phyloP scores from a whole-genome alignment of 768 basidiomycete genomes.

The Termitomyces sp. region DNA sequence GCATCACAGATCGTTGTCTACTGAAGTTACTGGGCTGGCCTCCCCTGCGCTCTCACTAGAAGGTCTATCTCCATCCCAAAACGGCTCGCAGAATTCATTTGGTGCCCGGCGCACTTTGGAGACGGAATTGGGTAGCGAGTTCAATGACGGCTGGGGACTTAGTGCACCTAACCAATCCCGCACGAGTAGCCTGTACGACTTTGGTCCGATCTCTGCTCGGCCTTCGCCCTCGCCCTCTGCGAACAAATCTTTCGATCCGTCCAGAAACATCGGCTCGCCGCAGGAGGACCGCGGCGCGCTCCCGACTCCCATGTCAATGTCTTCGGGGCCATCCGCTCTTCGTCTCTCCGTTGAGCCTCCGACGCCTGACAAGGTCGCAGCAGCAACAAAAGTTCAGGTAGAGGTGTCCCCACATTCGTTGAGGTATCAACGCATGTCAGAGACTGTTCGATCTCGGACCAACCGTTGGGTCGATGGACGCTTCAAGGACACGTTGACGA shows the following conservation, averaged over 20 bases:
- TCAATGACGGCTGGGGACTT: conserved; percentile 37
- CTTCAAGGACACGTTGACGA: conserved; percentile 27
- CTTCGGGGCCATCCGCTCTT: conserved; percentile 15
- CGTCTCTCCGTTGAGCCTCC: conserved; percentile 38
- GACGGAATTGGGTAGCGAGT: conserved; percentile 53
- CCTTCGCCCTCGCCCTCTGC: conserved; percentile 23
- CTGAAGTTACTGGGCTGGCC: conserved; percentile 21
- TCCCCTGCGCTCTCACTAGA: conserved; percentile 31
- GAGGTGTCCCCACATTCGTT: conserved; percentile 19
- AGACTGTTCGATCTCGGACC: conserved; percentile 55
- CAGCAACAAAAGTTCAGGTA: conserved; percentile 3
- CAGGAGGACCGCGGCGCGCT: conserved; percentile 8
- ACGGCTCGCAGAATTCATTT: conserved; percentile 7
- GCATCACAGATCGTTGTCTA: conserved; percentile 24
- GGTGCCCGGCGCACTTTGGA: conserved; percentile 35
- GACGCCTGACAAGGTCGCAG: conserved; percentile 26
- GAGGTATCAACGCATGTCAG: conserved; percentile 34
- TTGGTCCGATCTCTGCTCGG: conserved; percentile 39
- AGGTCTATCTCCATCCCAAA: conserved; percentile 20
- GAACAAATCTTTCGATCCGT: conserved; percentile 7
- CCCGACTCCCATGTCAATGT: conserved; percentile 13
- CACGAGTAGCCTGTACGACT: conserved; percentile 49
- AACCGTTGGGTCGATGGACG: conserved; percentile 54
- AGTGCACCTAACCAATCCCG: conserved; percentile 40
- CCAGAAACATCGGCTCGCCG: conserved; percentile 8